Conservation (phyloP, 805 yeast species). For the Saturnispora sanitii region DNA sequence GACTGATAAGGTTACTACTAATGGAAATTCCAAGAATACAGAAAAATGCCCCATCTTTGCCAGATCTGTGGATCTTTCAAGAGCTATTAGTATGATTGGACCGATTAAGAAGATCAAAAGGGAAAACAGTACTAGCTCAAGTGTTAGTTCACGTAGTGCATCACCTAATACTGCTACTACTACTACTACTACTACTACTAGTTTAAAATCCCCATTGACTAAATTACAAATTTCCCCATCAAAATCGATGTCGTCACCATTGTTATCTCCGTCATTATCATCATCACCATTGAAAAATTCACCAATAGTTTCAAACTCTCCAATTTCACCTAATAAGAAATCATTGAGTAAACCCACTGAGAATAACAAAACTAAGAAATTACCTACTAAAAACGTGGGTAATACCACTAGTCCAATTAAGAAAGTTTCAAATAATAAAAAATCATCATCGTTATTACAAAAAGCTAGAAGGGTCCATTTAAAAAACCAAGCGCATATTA, state of each 20-base stretch:
- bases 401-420: no score
- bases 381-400: no score
- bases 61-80: constrained; percentile 2
- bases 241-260: neutral
- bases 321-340: neutral
- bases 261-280: neutral
- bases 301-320: neutral
- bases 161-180: no score
- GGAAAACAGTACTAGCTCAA: constrained; percentile 1
- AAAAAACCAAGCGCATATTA: constrained; percentile 6
- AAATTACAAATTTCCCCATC: neutral
- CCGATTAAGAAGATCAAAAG: constrained; percentile 3
- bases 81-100: constrained; percentile 1
- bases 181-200: no score
- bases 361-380: no score
- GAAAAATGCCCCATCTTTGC: neutral
- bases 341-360: no score
- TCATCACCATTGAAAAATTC: neutral
- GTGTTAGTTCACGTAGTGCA: neutral
- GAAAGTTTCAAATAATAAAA: neutral
- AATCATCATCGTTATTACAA: constrained; percentile 3
- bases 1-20: no score
- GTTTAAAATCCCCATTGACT: neutral
- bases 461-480: constrained; percentile 6
- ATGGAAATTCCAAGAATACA: no score